These are phyloP conservation scores for Lathyrus sativus DNA, from an alignment of 306 rosid genomes.

Conservation along the genomic window DNA sequence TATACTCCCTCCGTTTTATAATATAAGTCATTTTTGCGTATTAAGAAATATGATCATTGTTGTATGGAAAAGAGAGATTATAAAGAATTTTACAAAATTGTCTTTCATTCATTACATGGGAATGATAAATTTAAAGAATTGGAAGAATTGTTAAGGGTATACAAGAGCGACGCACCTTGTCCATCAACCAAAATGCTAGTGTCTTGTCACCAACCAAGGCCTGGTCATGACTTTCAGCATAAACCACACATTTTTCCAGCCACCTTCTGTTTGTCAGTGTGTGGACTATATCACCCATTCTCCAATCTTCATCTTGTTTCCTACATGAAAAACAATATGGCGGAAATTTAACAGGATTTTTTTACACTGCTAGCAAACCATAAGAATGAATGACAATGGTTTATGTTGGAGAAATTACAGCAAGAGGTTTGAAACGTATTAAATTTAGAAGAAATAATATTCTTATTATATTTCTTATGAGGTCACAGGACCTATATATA, in stretches of 20 bases:
- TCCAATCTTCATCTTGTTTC: conserved; percentile 81
- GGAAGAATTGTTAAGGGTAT: too few species aligned
- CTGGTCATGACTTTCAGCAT: conserved; percentile 99
- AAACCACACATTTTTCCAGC: conserved; percentile 85
- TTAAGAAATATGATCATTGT: too few species aligned
- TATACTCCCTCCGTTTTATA: neutral
- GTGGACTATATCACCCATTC: conserved; percentile 78
- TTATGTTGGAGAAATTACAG: conserved; percentile 18
- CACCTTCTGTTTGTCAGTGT: conserved; percentile 93
- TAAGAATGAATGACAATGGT: conserved; percentile 23
- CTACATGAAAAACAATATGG: conserved; percentile 41
- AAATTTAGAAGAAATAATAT: too few species aligned
- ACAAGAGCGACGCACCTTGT: conserved; percentile 65
- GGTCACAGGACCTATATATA: too few species aligned
- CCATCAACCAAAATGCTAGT: conserved; percentile 99
- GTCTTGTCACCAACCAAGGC: conserved; percentile 99
- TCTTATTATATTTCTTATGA: too few species aligned
- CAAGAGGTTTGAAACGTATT: neutral
- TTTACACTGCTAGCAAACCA: conserved; percentile 26
- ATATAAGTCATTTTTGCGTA: too few species aligned
- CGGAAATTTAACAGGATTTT: conserved; percentile 17
- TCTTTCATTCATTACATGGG: too few species aligned
- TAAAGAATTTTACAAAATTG: too few species aligned
- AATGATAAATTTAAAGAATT: too few species aligned
- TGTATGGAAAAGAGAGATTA: too few species aligned